Conservation (phyloP, 2,329 filamentous ascomycete genomes). For the Apiospora koreana region DNA sequence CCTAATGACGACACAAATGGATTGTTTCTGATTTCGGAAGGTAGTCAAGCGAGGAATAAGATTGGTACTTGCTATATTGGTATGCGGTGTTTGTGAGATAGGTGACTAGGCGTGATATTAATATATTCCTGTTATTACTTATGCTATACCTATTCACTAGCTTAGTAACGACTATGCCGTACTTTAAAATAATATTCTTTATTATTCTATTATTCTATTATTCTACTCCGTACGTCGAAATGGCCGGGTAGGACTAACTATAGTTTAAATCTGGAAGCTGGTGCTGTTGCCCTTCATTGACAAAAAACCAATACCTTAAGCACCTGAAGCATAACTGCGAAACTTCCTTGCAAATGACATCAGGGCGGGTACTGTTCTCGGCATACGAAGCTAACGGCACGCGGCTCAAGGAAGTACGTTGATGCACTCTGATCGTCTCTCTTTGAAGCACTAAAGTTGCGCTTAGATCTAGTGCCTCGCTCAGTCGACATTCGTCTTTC, state of each 20-base stretch:
- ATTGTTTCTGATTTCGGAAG: not conserved
- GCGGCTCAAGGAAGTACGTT: not conserved
- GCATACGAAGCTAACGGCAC: not conserved
- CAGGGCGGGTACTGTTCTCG: not conserved
- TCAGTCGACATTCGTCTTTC: not conserved
- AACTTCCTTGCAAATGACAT: not conserved
- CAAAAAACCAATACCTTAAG: too few species aligned
- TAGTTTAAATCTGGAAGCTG: too few species aligned
- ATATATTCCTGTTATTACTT: not conserved
- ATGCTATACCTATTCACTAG: too few species aligned
- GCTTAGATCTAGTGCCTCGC: not conserved
- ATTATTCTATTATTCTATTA: too few species aligned
- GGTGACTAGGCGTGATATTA: slow-evolving; percentile 1
- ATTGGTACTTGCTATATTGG: slow-evolving; percentile 6
- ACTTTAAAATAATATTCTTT: too few species aligned
- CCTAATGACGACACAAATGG: slow-evolving; percentile 4
- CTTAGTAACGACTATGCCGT: too few species aligned
- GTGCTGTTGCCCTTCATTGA: too few species aligned
- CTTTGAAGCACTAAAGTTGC: not conserved
- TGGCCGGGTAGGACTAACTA: too few species aligned
- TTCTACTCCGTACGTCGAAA: too few species aligned
- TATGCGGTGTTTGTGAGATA: slow-evolving; percentile 6
- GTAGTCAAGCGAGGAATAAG: slow-evolving; percentile 1
- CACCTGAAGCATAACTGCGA: too few species aligned
- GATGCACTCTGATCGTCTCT: not conserved